phyloP scores from a whole-genome alignment of 2,329 filamentous ascomycete genomes.

The Claviceps pusilla region DNA sequence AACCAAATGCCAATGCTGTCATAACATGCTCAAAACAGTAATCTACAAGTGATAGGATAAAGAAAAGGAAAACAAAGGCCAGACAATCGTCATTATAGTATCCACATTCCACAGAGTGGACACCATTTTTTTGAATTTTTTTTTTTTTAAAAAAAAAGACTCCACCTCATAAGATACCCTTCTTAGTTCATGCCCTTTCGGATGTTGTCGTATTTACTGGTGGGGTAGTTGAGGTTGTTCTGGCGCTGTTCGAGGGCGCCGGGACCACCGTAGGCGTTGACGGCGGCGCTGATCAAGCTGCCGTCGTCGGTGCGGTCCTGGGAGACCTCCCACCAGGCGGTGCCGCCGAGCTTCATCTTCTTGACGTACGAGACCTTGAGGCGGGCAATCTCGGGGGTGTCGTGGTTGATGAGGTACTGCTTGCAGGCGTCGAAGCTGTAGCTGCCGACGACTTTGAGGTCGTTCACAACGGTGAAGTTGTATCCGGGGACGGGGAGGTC shows the following conservation, averaged over 20 bases:
- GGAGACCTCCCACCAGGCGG: slow-evolving; percentile 73
- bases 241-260: background rate
- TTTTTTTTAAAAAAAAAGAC: too few species aligned
- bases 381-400: slow-evolving; percentile 41
- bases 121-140: too few species aligned
- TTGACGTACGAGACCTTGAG: slow-evolving; percentile 51
- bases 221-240: slow-evolving; percentile 13
- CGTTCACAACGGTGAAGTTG: slow-evolving; percentile 35
- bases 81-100: too few species aligned
- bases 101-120: too few species aligned
- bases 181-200: background rate
- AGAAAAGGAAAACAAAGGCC: too few species aligned
- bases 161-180: background rate
- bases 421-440: slow-evolving; percentile 50
- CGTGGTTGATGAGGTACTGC: slow-evolving; percentile 55
- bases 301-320: slow-evolving; percentile 38
- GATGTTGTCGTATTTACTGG: slow-evolving; percentile 39
- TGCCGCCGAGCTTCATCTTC: slow-evolving; percentile 49
- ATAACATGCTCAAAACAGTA: too few species aligned
- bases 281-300: slow-evolving; percentile 41
- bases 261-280: background rate
- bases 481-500: slow-evolving; percentile 44
- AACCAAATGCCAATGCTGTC: too few species aligned
- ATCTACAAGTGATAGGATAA: too few species aligned
- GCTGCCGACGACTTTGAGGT: slow-evolving; percentile 44